Base-by-base conservation (phyloP, 2,329 filamentous ascomycete species). In the Colletotrichum godetiae region DNA sequence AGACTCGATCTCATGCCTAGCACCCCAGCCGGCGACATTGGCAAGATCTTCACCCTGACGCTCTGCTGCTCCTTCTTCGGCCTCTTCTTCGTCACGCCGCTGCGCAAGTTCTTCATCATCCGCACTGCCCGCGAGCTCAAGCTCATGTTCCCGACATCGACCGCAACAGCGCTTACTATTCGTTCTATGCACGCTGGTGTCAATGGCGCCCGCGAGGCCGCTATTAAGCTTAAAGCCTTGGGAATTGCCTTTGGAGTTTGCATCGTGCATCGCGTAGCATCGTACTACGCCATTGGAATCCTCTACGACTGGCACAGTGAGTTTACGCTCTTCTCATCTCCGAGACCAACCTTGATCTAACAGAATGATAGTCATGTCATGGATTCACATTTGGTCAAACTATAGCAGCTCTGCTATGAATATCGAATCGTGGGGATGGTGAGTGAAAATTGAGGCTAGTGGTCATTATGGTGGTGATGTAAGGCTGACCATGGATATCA, bases 51-150 rank as follows among this genome's bases (percentile, higher is more conserved):
- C 68, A 88, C 88, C 33, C 85, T 92, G 75, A 92, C 90, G 2
- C 84, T 91, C 56, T 88, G 91, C 60, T 89, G 89, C 72, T 89
- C 88, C 11, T 91, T 91, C 81, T 92, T 92, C 79, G 91, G 91
- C 4, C 86, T 92, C 73, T 90, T 91, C 79, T 90, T 91, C 75
- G 88, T 88, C 61, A 90, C 89, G 0, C 90, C 90, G 8, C 85
- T 92, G 24, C 89, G 91, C 71, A 92, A 91, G 78, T 92, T 93
- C 83, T 93, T 92, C 83, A 88, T 93, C 80, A 88, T 92, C 79
- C 89, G 91, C 72, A 89, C 92, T 13, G 89, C 89, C 3, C 85
- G 89, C 11, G 89, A 92, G 80, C 81, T 91, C 37, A 87, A 86
- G 69, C 84, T 92, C 57, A 85, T 91, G 68, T 92, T 91, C 80